phyloP scores from a whole-genome alignment of 2,329 filamentous ascomycete genomes.

The Colletotrichum aenigma region DNA sequence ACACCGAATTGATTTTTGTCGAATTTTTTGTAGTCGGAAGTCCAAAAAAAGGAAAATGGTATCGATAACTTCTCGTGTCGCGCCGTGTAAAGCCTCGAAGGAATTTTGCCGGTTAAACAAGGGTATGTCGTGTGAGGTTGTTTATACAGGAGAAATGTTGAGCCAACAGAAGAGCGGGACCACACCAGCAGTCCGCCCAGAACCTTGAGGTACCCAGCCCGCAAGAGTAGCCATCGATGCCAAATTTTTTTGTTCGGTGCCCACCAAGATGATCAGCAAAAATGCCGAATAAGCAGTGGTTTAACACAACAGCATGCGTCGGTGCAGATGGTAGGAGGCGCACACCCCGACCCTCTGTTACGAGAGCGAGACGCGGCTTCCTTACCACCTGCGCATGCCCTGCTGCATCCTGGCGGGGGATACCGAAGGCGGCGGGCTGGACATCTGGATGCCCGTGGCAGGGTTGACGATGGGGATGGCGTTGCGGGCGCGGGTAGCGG shows the following conservation, averaged over 20 bases:
- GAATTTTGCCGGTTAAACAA: slow-evolving; percentile 32
- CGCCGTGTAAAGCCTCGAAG: slow-evolving; percentile 34
- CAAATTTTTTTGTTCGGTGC: slow-evolving; percentile 44
- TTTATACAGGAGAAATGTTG: slow-evolving; percentile 48
- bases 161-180: slow-evolving; percentile 32
- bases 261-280: slow-evolving; percentile 51
- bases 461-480: slow-evolving; percentile 98
- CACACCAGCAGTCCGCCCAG: slow-evolving; percentile 27
- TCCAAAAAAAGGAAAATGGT: slow-evolving; percentile 40
- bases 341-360: slow-evolving; percentile 32
- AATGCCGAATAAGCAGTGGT: slow-evolving; percentile 41
- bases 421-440: slow-evolving; percentile 81
- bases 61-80: slow-evolving; percentile 48
- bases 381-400: slow-evolving; percentile 60
- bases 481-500: slow-evolving; percentile 88
- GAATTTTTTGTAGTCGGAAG: slow-evolving; percentile 14
- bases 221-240: slow-evolving; percentile 46
- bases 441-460: slow-evolving; percentile 84
- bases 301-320: slow-evolving; percentile 39
- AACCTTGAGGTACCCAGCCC: slow-evolving; percentile 40
- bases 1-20: slow-evolving; percentile 21
- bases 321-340: slow-evolving; percentile 38
- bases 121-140: slow-evolving; percentile 52
- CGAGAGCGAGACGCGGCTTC: slow-evolving; percentile 35
- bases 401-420: slow-evolving; percentile 68